These are phyloP conservation scores for Fragosphaeria purpurea DNA, from an alignment of 2,329 filamentous ascomycete species.

Conservation along the genomic window DNA sequence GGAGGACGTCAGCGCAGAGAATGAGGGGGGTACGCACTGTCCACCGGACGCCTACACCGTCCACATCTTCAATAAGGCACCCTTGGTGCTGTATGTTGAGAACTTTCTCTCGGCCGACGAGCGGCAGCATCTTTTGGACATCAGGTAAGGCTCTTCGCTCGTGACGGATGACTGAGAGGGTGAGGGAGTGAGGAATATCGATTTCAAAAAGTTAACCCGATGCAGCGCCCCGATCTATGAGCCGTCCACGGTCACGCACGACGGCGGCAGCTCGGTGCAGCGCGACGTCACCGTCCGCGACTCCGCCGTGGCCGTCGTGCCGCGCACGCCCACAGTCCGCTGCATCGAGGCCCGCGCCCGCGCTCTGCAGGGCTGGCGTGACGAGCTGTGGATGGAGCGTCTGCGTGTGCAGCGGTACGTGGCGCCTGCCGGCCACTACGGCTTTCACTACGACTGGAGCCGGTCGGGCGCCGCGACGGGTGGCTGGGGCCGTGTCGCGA, in stretches of 20 bases:
- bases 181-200: background rate
- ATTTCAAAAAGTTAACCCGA: too few relatives aligned
- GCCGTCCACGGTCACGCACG: conserved; percentile 39
- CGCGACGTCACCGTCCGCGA: conserved; percentile 36
- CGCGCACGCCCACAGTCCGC: conserved; percentile 31
- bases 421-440: conserved; percentile 36
- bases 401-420: conserved; percentile 41
- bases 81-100: conserved; percentile 44
- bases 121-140: conserved; percentile 36
- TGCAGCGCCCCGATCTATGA: conserved; percentile 36
- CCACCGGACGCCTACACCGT: conserved; percentile 32
- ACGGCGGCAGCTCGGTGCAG: conserved; percentile 30
- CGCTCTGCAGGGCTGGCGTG: conserved; percentile 42
- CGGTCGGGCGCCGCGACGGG: conserved; percentile 20
- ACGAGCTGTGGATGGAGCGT: conserved; percentile 42
- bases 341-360: conserved; percentile 38
- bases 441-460: conserved; percentile 46
- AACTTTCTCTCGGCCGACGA: conserved; percentile 37
- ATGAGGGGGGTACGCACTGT: conserved; percentile 19
- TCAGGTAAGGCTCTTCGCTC: conserved; percentile 30
- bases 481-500: conserved; percentile 41
- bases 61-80: conserved; percentile 38
- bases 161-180: background rate
- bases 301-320: conserved; percentile 42
- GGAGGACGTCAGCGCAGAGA: conserved; percentile 19